Evolutionary conservation across 805 yeast species (phyloP).

Genomic region (Hanseniaspora lindneri): DNA sequence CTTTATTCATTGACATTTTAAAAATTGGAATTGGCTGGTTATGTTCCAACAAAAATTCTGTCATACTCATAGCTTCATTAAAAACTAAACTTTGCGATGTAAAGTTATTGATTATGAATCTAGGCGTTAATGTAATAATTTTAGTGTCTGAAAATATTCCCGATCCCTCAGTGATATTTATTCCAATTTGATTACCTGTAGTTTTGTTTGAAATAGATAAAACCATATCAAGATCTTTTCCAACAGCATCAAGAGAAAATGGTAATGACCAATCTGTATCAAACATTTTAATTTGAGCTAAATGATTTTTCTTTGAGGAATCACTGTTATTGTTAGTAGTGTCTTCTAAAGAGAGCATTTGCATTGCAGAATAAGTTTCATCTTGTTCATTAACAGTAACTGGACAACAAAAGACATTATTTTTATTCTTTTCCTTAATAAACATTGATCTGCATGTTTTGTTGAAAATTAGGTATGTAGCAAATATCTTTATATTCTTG

Average conservation of each 20-base stretch:
- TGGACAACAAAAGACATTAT: constrained; percentile 13
- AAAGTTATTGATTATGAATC: constrained; percentile 62
- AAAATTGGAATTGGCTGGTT: constrained; percentile 47
- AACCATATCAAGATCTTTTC: constrained; percentile 54
- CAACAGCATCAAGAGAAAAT: constrained; percentile 79
- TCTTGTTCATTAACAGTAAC: constrained; percentile 20
- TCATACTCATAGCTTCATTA: constrained; percentile 56
- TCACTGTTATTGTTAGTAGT: constrained; percentile 27
- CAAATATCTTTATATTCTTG: constrained; percentile 52
- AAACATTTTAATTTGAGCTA: constrained; percentile 54
- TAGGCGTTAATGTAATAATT: constrained; percentile 67
- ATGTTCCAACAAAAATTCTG: constrained; percentile 36
- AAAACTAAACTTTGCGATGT: constrained; percentile 45
- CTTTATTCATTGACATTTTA: constrained; percentile 39
- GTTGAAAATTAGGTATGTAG: constrained; percentile 78
- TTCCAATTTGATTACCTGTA: constrained; percentile 62
- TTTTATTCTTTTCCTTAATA: constrained; percentile 42
- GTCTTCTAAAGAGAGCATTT: constrained; percentile 63
- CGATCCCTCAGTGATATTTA: constrained; percentile 66
- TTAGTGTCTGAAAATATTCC: constrained; percentile 72
- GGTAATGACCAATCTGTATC: constrained; percentile 64
- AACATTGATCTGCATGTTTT: constrained; percentile 58
- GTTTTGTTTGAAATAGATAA: constrained; percentile 40
- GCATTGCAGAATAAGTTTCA: constrained; percentile 39
- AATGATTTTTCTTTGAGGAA: constrained; percentile 44